Evolutionary conservation across 2,329 filamentous ascomycete genomes (phyloP).

Genomic region (Pyricularia sp.): DNA sequence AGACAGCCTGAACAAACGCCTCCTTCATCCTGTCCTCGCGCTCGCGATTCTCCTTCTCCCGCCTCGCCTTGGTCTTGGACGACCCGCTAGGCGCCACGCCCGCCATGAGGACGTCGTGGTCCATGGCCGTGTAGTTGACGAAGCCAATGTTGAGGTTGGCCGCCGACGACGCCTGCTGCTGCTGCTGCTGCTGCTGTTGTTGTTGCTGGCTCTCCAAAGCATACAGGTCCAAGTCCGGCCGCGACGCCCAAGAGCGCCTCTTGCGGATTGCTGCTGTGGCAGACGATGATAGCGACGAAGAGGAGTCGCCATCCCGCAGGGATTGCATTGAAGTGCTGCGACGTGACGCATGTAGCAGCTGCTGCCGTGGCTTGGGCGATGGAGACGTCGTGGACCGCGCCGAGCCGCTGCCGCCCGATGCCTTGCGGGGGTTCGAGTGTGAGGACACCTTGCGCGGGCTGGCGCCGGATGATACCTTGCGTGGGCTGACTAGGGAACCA

Average conservation of each 20-base stretch:
- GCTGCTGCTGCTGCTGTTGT: constrained; percentile 12
- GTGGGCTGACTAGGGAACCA: constrained; percentile 27
- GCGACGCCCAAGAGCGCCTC: constrained; percentile 24
- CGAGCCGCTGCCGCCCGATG: constrained; percentile 16
- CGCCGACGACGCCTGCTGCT: constrained; percentile 10
- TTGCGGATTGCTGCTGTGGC: constrained; percentile 20
- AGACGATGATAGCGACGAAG: background rate
- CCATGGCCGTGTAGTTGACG: constrained; percentile 81
- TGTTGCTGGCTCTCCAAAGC: background rate
- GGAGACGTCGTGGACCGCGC: constrained; percentile 4
- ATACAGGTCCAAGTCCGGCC: background rate
- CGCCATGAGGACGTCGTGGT: constrained; percentile 70
- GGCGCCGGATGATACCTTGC: constrained; percentile 23
- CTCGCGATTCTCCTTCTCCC: constrained; percentile 82
- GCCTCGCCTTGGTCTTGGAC: constrained; percentile 86
- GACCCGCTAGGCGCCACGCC: constrained; percentile 88
- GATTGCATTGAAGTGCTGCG: constrained; percentile 18
- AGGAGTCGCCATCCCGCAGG: constrained; percentile 9
- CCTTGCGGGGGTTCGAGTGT: constrained; percentile 11
- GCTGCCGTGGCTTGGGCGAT: constrained; percentile 3
- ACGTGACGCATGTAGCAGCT: constrained; percentile 5
- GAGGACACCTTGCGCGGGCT: constrained; percentile 18
- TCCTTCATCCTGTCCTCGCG: constrained; percentile 50
- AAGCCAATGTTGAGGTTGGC: constrained; percentile 46
- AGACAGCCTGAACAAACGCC: constrained; percentile 58